phyloP scores from a whole-genome alignment of 176 grass and related monocot genomes.

The Musa itinerans region DNA sequence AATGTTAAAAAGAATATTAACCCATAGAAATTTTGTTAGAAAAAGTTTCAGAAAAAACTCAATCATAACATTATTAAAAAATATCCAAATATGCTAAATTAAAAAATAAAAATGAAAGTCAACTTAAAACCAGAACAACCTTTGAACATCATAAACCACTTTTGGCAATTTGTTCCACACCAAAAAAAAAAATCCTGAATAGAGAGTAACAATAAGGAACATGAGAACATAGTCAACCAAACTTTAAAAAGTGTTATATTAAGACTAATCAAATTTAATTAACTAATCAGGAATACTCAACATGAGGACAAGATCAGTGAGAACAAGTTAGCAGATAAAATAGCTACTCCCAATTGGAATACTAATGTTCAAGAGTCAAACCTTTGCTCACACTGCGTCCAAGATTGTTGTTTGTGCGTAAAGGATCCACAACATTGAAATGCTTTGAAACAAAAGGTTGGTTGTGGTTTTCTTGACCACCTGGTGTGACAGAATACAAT shows the following conservation, averaged over 20 bases:
- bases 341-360: not conserved
- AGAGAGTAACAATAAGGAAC: not conserved
- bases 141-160: not conserved
- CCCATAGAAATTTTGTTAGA: not conserved
- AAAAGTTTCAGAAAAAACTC: not conserved
- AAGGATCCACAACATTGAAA: constrained; percentile 96
- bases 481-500: constrained; percentile 40
- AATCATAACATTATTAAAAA: not conserved
- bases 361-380: constrained; percentile 16
- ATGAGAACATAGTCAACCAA: not conserved
- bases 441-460: constrained; percentile 85
- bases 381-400: constrained; percentile 96
- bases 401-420: constrained; percentile 81
- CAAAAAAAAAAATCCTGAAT: not conserved
- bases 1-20: too few species aligned
- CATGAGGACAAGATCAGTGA: not conserved
- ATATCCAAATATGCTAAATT: not conserved
- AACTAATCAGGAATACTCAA: not conserved
- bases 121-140: not conserved
- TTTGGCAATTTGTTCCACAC: not conserved
- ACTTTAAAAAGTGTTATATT: not conserved
- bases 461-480: constrained; percentile 44
- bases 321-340: not conserved
- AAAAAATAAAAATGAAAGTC: not conserved
- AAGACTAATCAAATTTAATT: not conserved